Evolutionary conservation across 2,329 filamentous ascomycete species (phyloP).

Genomic region (Akanthomyces uredinophilus): DNA sequence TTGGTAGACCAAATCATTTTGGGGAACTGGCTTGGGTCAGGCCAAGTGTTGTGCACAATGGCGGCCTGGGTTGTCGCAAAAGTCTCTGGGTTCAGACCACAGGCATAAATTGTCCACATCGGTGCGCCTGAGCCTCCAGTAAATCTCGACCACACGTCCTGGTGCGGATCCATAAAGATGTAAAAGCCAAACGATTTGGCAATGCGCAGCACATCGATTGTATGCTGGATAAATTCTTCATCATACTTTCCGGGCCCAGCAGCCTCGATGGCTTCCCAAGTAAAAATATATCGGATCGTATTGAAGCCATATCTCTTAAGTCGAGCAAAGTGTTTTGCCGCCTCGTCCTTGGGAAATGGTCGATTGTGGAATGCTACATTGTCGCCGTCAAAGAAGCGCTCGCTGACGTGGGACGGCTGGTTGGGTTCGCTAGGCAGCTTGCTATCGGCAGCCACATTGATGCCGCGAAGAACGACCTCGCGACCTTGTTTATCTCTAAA

Average conservation of each 20-base stretch:
- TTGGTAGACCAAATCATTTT: constrained; percentile 99
- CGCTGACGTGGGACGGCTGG: constrained; percentile 69
- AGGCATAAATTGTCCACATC: constrained; percentile 96
- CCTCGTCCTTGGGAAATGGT: constrained; percentile 78
- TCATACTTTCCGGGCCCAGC: constrained; percentile 88
- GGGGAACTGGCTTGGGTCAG: constrained; percentile 77
- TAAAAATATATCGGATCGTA: constrained; percentile 93
- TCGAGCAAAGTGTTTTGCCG: constrained; percentile 78
- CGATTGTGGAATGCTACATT: constrained; percentile 82
- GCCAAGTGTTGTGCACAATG: constrained; percentile 90
- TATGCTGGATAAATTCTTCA: constrained; percentile 88
- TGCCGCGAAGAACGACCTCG: constrained; percentile 83
- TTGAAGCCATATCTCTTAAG: constrained; percentile 91
- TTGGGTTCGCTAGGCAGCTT: constrained; percentile 83
- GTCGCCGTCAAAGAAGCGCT: constrained; percentile 89
- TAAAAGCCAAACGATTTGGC: constrained; percentile 92
- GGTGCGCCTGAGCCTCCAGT: constrained; percentile 92
- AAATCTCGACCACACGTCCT: constrained; percentile 97
- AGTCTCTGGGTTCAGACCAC: constrained; percentile 78
- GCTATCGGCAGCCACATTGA: constrained; percentile 87
- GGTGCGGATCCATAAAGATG: constrained; percentile 97
- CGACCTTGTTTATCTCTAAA: constrained; percentile 80
- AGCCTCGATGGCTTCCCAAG: constrained; percentile 98
- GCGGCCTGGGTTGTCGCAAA: constrained; percentile 87
- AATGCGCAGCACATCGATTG: constrained; percentile 74